Conservation (phyloP, 2,329 filamentous ascomycete genomes). For the Neocucurbitaria cava region DNA sequence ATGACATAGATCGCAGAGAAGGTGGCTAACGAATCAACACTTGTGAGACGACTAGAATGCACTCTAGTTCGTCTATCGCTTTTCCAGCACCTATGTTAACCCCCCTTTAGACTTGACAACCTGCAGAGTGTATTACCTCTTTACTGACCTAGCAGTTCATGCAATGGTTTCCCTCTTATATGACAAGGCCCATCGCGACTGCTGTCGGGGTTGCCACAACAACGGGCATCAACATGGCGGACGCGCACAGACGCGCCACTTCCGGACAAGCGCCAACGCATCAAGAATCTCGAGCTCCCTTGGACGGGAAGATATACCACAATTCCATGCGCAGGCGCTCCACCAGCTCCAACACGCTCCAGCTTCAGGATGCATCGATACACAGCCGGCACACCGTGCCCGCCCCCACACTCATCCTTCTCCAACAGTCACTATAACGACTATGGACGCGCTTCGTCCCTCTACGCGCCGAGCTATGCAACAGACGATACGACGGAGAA, state of each 20-base stretch:
- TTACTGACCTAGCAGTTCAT: too few relatives aligned
- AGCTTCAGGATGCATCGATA: constrained; percentile 41
- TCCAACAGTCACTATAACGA: constrained; percentile 33
- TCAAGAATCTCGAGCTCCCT: constrained; percentile 18
- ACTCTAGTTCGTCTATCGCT: too few relatives aligned
- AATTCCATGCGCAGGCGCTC: constrained; percentile 28
- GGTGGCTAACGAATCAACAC: too few relatives aligned
- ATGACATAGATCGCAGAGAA: too few relatives aligned
- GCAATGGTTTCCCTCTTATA: too few relatives aligned
- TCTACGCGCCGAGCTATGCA: constrained; percentile 43
- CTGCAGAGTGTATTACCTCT: too few relatives aligned
- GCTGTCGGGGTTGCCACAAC: constrained; percentile 17
- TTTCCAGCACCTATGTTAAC: too few relatives aligned
- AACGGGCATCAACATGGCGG: constrained; percentile 14
- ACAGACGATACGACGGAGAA: constrained; percentile 46
- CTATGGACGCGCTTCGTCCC: constrained; percentile 31
- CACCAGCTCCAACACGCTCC: constrained; percentile 8
- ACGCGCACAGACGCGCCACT: constrained; percentile 13
- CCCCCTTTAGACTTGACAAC: too few relatives aligned
- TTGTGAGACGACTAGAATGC: too few relatives aligned
- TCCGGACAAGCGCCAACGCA: constrained; percentile 17
- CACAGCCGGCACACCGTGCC: constrained; percentile 46
- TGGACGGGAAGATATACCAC: constrained; percentile 8
- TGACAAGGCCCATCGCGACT: too few relatives aligned
- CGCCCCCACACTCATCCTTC: constrained; percentile 38